Evolutionary conservation across 345 rosid species (phyloP).

Genomic region (Hibiscus syriacus): DNA sequence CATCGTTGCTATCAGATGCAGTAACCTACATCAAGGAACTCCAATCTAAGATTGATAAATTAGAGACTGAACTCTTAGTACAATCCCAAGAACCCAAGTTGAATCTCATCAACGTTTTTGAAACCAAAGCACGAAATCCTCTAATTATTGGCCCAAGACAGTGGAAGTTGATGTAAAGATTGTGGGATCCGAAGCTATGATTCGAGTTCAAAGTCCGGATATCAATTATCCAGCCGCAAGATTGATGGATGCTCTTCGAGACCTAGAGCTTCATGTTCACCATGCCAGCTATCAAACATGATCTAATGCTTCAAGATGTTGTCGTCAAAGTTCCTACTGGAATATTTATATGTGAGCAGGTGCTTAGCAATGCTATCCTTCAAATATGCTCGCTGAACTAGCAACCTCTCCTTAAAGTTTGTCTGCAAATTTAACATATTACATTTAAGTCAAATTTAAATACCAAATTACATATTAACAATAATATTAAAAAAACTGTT

Average conservation of each 20-base stretch:
- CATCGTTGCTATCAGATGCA: conserved; percentile 64
- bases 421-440: too few relatives aligned
- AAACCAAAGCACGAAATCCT: conserved; percentile 1
- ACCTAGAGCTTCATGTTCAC: conserved; percentile 31
- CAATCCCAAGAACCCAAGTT: conserved; percentile 9
- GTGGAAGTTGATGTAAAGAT: conserved; percentile 45
- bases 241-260: conserved; percentile 36
- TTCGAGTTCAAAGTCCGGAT: conserved; percentile 34
- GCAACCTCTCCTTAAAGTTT: too few relatives aligned
- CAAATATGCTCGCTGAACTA: conserved; percentile 11
- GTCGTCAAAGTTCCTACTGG: conserved; percentile 34
- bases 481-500: too few relatives aligned
- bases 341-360: conserved; percentile 14
- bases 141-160: not conserved
- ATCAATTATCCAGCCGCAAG: conserved; percentile 38
- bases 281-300: conserved; percentile 42
- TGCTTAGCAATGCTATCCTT: conserved; percentile 21
- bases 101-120: not conserved
- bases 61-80: conserved; percentile 29
- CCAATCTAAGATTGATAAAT: conserved; percentile 33
- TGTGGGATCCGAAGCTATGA: conserved; percentile 41
- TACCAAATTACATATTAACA: too few relatives aligned
- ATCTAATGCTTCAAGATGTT: conserved; percentile 36
- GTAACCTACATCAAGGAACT: conserved; percentile 67
- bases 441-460: too few relatives aligned